These are phyloP conservation scores for Pisolithus sp. DNA, from an alignment of 768 basidiomycete genomes.

Conservation along the genomic window DNA sequence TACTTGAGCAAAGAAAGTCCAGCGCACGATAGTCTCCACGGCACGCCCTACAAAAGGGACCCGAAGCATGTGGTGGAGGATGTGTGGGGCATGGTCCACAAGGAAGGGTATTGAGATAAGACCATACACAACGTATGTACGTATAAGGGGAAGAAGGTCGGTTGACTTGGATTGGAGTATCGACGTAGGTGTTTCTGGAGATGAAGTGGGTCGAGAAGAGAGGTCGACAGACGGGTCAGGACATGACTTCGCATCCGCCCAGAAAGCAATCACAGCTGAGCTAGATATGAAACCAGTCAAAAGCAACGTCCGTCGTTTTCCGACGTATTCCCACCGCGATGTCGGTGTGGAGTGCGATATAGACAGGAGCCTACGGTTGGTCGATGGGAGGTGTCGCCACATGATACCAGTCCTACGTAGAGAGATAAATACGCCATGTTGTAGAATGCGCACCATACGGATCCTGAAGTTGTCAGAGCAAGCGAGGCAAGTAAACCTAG, in stretches of 20 bases:
- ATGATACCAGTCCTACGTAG: no score
- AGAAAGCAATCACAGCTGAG: slow-evolving; percentile 11
- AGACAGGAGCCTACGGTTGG: slow-evolving; percentile 6
- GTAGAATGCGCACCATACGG: no score
- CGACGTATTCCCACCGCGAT: background rate
- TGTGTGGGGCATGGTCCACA: slow-evolving; percentile 66
- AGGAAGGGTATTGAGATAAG: slow-evolving; percentile 71
- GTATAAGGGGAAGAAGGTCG: slow-evolving; percentile 39
- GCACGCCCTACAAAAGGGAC: slow-evolving; percentile 52
- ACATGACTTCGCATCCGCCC: slow-evolving; percentile 22
- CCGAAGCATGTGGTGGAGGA: slow-evolving; percentile 48
- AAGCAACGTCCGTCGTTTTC: slow-evolving; percentile 12
- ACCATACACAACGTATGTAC: slow-evolving; percentile 78
- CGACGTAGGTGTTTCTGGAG: background rate
- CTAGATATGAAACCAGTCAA: slow-evolving; percentile 15
- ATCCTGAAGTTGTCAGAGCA: no score
- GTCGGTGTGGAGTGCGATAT: background rate
- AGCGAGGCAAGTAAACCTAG: no score
- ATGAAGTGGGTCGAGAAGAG: background rate
- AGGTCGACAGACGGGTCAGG: slow-evolving; percentile 16
- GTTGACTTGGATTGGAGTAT: slow-evolving; percentile 9
- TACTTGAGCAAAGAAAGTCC: slow-evolving; percentile 85
- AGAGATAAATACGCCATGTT: no score
- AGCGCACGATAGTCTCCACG: slow-evolving; percentile 62
- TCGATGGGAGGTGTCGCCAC: no score